These are phyloP conservation scores for Isochrysis galbana DNA, from an alignment of 78 protist species.

Conservation along the genomic window DNA sequence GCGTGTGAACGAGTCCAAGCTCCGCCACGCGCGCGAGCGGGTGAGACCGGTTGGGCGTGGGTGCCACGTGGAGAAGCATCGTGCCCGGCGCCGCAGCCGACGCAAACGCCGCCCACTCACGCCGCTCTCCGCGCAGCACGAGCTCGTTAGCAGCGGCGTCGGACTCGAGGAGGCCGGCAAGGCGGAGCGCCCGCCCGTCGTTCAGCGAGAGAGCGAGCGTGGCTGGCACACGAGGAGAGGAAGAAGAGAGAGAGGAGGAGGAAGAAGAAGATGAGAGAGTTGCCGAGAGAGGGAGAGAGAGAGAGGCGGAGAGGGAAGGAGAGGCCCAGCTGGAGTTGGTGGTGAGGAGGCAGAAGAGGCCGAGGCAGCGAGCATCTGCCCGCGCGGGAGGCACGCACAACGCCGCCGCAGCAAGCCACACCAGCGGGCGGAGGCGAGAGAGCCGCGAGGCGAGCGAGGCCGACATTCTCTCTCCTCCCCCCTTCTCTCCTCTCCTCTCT, in stretches of 20 bases:
- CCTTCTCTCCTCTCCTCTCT: no score
- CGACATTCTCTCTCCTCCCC: no score
- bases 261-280: neutral
- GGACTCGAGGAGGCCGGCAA: neutral
- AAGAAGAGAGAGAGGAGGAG: no score
- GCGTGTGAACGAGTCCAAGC: neutral
- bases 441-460: no score
- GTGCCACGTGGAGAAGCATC: neutral
- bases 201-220: neutral
- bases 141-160: neutral
- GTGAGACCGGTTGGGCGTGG: no score
- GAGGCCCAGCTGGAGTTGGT: neutral
- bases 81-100: neutral
- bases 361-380: no score
- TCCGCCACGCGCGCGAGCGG: no score
- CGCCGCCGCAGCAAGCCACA: no score
- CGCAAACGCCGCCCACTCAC: neutral
- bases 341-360: neutral
- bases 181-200: neutral
- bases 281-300: neutral
- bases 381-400: no score
- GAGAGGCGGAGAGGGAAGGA: neutral
- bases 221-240: neutral
- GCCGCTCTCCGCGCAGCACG: neutral
- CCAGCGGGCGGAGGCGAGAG: no score